Conservation (phyloP, 225 moss, liverwort and hornwort species). For the Asterella californica region DNA sequence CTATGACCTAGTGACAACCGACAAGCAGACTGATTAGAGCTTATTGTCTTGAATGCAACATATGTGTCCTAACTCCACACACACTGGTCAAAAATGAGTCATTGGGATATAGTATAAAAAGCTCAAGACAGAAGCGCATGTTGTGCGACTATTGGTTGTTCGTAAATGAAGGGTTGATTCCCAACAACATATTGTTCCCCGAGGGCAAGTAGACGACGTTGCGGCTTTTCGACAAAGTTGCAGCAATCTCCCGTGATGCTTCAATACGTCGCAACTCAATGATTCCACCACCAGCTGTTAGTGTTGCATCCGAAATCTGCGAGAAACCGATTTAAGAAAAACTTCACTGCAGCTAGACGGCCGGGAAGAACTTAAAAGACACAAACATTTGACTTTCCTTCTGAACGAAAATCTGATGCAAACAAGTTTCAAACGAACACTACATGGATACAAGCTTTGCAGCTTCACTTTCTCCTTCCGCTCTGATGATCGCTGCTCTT, state of each 20-base stretch:
- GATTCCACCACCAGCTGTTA: conserved; percentile 68
- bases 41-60: conserved; percentile 17
- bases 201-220: conserved; percentile 89
- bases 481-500: conserved; percentile 87
- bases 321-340: not conserved
- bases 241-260: conserved; percentile 83
- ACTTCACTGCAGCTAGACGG: not conserved
- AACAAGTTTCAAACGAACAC: not conserved
- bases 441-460: conserved; percentile 59
- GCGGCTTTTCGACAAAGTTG: conserved; percentile 76
- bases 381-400: not conserved
- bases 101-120: not conserved
- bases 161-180: conserved; percentile 60
- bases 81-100: conserved; percentile 36
- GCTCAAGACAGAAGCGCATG: conserved; percentile 4
- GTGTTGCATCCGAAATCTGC: conserved; percentile 81
- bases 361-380: not conserved
- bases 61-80: conserved; percentile 12
- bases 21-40: not conserved
- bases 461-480: conserved; percentile 94
- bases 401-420: not conserved
- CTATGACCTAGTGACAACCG: conserved; percentile 5
- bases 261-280: conserved; percentile 88
- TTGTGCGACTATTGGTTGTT: conserved; percentile 28
- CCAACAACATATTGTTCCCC: conserved; percentile 85